Base-by-base conservation (phyloP, 148 eudicot genomes). In the Nepenthes gracilis region DNA sequence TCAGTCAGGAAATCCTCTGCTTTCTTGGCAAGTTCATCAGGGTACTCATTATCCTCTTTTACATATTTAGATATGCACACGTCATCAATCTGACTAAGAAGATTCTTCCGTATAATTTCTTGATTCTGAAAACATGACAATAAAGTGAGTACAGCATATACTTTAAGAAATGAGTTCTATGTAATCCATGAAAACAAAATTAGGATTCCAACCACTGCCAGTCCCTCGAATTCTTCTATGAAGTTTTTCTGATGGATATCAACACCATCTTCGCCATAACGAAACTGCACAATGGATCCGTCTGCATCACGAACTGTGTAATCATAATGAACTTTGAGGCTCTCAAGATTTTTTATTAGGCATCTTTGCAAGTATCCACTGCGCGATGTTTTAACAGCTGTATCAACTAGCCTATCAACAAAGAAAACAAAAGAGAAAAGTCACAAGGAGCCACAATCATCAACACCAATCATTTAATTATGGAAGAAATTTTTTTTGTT, bases 361-460 rank as follows among this genome's bases (percentile, higher is more conserved):
- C 99, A 93, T 70, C 99, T 75, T 69, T 93, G 99, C 36, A 93
- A 77, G 79, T 93, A 93, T 66, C 99, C 99, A 82, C 99, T 93
- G 35, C 99, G 96, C 71, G 99, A 88, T 52, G 99, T 93, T 80
- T 93, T 93, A 11, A 93, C 98, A 33, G 98, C 98, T 47, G 98
- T 93, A 71, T 93, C 99, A 59, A 93, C 99, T 60, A 93, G 71
- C 74, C 98, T 93, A 69, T 47, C 43, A 10, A 6, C 43, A 74
- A 34, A 23, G 38, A 62, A 35, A 61, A 50, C 54, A 12, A 38
- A 14, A n/a, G 57, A 23, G 35, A 50, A 45, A 57, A 9, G 8
- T 12, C 23, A 55, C 3, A 35, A 48, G 14, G 15, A 15, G 40
- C 60, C 12, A 47, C 37, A 60, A 54, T 35, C 57, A 61, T 33